Evolutionary conservation across 768 basidiomycete genomes (phyloP).

Genomic region (Termitomyces sp.): DNA sequence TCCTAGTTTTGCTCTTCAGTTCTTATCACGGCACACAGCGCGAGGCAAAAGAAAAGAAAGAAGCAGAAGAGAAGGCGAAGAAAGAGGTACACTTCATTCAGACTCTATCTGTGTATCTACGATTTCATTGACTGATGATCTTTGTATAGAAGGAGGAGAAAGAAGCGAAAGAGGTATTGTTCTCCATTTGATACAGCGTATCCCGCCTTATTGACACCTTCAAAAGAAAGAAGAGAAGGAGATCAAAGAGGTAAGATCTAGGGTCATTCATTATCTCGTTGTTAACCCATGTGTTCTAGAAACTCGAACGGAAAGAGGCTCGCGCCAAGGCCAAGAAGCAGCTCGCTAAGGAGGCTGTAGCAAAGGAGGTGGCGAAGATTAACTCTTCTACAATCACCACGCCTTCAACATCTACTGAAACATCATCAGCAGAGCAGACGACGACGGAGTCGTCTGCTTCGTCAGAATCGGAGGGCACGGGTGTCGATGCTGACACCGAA

Average conservation of each 20-base stretch:
- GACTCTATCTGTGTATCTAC: background rate
- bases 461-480: constrained; percentile 55
- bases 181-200: background rate
- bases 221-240: constrained; percentile 49
- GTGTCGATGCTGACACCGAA: constrained; percentile 70
- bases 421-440: constrained; percentile 15
- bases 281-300: constrained; percentile 28
- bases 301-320: constrained; percentile 49
- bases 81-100: constrained; percentile 32
- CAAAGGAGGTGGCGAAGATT: constrained; percentile 26
- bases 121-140: constrained; percentile 1
- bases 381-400: constrained; percentile 28
- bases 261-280: background rate
- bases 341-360: constrained; percentile 10
- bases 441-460: constrained; percentile 28
- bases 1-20: constrained; percentile 3
- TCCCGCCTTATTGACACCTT: constrained; percentile 5
- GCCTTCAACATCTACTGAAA: constrained; percentile 30
- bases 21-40: constrained; percentile 40
- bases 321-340: constrained; percentile 52
- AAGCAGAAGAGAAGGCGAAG: constrained; percentile 60
- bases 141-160: constrained; percentile 33
- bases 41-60: constrained; percentile 77
- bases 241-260: constrained; percentile 47
- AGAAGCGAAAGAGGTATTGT: constrained; percentile 40